phyloP scores from a whole-genome alignment of 202 grass and related monocot species.

The Musa balbisiana region DNA sequence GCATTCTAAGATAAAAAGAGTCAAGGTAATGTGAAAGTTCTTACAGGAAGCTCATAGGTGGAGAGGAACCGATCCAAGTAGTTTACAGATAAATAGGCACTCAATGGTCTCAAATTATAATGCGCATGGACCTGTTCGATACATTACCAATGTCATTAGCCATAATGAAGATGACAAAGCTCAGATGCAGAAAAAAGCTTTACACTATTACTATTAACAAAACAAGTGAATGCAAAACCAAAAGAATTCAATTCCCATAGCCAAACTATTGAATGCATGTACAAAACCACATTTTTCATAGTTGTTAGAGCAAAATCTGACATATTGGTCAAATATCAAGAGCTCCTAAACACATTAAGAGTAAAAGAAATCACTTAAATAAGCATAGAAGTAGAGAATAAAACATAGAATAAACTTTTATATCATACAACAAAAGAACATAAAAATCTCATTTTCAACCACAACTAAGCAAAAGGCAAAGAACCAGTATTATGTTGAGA shows the following conservation, averaged over 20 bases:
- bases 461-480: too few relatives aligned
- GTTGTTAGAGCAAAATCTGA: too few relatives aligned
- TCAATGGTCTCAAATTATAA: constrained; percentile 9
- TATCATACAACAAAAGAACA: too few relatives aligned
- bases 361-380: too few relatives aligned
- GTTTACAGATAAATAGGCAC: constrained; percentile 19
- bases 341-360: too few relatives aligned
- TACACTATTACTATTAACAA: neutral
- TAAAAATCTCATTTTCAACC: too few relatives aligned
- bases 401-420: too few relatives aligned
- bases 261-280: neutral
- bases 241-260: neutral
- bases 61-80: constrained; percentile 22
- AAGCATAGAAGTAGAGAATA: too few relatives aligned
- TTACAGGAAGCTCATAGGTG: constrained; percentile 13
- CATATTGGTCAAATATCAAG: too few relatives aligned
- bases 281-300: neutral
- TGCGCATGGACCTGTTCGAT: constrained; percentile 12
- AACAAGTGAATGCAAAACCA: neutral
- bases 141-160: neutral
- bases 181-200: neutral
- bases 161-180: neutral
- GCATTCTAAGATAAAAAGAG: too few relatives aligned
- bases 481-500: too few relatives aligned
- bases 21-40: neutral